Evolutionary conservation across 2,329 filamentous ascomycete genomes (phyloP), one percentile per base, ranked within the genome.

Genomic region (Clathrospora elynae): DNA sequence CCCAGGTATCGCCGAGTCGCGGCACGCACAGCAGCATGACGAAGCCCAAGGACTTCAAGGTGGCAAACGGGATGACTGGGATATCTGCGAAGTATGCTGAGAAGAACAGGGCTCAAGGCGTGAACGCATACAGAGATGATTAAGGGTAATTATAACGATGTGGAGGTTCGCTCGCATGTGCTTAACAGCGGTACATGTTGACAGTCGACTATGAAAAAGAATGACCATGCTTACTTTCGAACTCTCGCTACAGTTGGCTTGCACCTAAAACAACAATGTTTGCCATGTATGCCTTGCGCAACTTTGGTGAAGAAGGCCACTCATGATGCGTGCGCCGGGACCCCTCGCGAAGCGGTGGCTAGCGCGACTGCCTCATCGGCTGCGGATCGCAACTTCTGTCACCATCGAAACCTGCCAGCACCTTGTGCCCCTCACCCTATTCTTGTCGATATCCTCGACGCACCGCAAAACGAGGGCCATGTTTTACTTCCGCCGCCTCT

Each of bases 11-110:
- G 62, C 75, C 3, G 71, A 73, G 2, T 54, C 85, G 54, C 61
- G 82, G 82, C 2, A 80, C 77, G 0, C 79, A 83, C 60, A 85
- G 84, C 46, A 80, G 79, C 5, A 81, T 85, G 72, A 71, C 78
- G 8, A 78, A 76, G 55, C 73, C 78, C 36, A 40, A 49, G 7
- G 73, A 69, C 35, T 57, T 75, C 17, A 69, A 71, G 35, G 68
- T 67, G 31, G 81, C 82, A 7, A 84, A 84, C 47, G 76, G 77
- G 3, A 72, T 78, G 42, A 40, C 24, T 8, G 42, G 42, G 5
- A 34, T 35, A 4, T 34, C 29, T 26, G 30, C 35, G 16, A 45
- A 45, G 57, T 65, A 55, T 7, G 54, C 52, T 6, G 67, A 66
- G 28, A 57, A 45, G 24, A 59, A 61, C 9, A 58, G 67, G 16